phyloP scores from a whole-genome alignment of 2,329 filamentous ascomycete species.

The Colletotrichum tanaceti region DNA sequence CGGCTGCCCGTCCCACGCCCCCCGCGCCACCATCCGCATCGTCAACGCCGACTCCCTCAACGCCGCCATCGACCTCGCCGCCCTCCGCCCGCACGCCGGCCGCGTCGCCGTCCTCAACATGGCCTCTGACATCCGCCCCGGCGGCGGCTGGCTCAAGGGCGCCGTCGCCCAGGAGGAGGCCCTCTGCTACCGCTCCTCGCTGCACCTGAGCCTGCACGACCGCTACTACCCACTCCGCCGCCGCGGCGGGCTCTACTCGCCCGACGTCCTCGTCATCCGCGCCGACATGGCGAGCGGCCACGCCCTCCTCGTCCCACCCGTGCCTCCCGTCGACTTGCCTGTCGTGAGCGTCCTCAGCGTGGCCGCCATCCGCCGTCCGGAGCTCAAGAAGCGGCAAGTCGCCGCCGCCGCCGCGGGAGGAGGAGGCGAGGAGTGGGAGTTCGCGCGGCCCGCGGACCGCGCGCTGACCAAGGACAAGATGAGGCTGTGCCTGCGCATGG shows the following conservation, averaged over 20 bases:
- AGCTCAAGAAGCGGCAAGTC: constrained; percentile 40
- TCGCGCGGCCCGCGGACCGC: constrained; percentile 57
- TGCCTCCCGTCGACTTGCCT: constrained; percentile 53
- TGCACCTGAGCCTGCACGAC: constrained; percentile 59
- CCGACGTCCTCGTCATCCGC: constrained; percentile 69
- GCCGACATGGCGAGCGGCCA: constrained; percentile 59
- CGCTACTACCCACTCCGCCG: constrained; percentile 64
- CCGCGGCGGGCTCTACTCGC: constrained; percentile 68
- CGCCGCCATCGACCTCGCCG: constrained; percentile 59
- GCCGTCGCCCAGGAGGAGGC: constrained; percentile 76
- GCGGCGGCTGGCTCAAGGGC: constrained; percentile 73
- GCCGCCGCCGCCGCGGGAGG: constrained; percentile 40
- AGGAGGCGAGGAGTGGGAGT: constrained; percentile 50
- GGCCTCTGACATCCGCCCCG: constrained; percentile 66
- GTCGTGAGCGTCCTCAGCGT: constrained; percentile 70
- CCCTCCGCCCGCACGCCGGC: constrained; percentile 44
- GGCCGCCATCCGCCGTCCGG: constrained; percentile 64
- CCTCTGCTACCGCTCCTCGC: constrained; percentile 72
- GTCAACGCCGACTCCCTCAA: constrained; percentile 69
- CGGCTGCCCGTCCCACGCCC: constrained; percentile 56
- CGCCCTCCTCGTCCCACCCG: constrained; percentile 54
- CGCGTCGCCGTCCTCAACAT: constrained; percentile 74
- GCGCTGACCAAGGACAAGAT: constrained; percentile 72
- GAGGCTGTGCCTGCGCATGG: constrained; percentile 68
- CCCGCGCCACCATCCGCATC: constrained; percentile 57